Evolutionary conservation across 129 eudicot species (phyloP), one percentile per base, ranked within the genome.

Genomic region (Escallonia rubra): DNA sequence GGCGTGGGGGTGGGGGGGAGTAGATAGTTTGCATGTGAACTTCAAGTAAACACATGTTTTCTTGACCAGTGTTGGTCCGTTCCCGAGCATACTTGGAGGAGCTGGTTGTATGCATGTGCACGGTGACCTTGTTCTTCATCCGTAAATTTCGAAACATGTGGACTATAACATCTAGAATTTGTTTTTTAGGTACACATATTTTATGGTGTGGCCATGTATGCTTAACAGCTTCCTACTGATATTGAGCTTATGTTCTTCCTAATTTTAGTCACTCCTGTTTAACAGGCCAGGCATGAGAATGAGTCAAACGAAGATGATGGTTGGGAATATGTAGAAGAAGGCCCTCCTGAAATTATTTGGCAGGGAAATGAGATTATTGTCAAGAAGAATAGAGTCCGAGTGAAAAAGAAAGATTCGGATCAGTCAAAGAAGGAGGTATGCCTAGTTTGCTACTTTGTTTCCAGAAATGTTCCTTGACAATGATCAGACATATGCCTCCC

Each of bases 341-440:
- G 99, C 44, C 99, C 99, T 69, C 97, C 99, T 6, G 96, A 94
- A 75, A 89, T 94, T 75, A 94, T 94, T 60, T 94, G 99, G 99
- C 89, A 86, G 75, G 99, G 96, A 45, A 94, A 94, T 62, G 99
- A 94, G 80, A 94, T 94, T 45, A 94, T 94, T 79, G 96, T 94
- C 45, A 87, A 89, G 84, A 94, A 89, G 84, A 94, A 94, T 56
- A 94, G 72, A 82, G 87, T 94, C 63, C 84, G 68, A 74, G 96
- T 89, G 81, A 90, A 85, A 67, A 94, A 84, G 90, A 86, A 86
- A 65, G 76, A 61, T 65, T 3, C 53, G 43, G 78, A 74, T 39
- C 72, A 48, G 62, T 74, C 12, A 3, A 45, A 43, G 23, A 69
- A 71, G 79, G 86, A 82, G 93, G 99, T 94, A 86, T 58, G 56